phyloP scores from a whole-genome alignment of 176 grass and related monocot genomes.

The Echinochloa phyllopogon region DNA sequence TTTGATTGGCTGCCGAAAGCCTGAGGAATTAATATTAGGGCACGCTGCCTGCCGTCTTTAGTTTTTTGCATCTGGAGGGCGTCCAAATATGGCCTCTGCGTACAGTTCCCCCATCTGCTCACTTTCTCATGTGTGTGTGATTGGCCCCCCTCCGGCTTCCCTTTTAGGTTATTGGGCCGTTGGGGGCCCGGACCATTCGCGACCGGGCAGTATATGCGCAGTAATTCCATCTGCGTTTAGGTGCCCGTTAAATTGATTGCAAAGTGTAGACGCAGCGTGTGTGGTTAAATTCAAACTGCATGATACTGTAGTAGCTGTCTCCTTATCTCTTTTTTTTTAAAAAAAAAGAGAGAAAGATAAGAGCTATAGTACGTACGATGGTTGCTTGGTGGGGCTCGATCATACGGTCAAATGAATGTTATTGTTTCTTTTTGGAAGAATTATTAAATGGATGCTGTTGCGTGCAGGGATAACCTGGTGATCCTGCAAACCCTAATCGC shows the following conservation, averaged over 20 bases:
- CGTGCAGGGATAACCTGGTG: slow-evolving; percentile 83
- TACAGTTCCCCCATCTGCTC: not conserved
- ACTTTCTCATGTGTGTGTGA: not conserved
- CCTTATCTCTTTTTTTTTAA: too few species aligned
- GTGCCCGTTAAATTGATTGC: slow-evolving; percentile 40
- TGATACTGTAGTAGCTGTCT: not conserved
- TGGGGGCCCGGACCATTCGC: not conserved
- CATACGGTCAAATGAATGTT: too few species aligned
- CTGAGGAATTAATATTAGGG: not conserved
- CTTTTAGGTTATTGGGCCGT: not conserved
- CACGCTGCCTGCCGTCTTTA: not conserved
- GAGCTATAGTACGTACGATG: too few species aligned
- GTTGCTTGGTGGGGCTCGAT: not conserved
- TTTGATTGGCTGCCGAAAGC: not conserved
- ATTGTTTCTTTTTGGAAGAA: too few species aligned
- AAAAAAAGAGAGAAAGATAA: too few species aligned
- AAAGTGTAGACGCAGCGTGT: not conserved
- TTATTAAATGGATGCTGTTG: too few species aligned
- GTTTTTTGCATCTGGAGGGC: not conserved
- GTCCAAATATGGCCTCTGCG: not conserved
- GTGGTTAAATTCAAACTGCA: not conserved
- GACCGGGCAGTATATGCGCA: slow-evolving; percentile 3
- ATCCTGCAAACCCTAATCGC: slow-evolving; percentile 74
- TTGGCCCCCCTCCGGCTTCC: not conserved
- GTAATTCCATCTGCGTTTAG: not conserved